Percentiles rank a stretch among this genome's conserved stretches.
Evolutionary conservation across 2,329 filamentous ascomycete species (phyloP).

Genomic region (Sclerotinia subarctica): DNA sequence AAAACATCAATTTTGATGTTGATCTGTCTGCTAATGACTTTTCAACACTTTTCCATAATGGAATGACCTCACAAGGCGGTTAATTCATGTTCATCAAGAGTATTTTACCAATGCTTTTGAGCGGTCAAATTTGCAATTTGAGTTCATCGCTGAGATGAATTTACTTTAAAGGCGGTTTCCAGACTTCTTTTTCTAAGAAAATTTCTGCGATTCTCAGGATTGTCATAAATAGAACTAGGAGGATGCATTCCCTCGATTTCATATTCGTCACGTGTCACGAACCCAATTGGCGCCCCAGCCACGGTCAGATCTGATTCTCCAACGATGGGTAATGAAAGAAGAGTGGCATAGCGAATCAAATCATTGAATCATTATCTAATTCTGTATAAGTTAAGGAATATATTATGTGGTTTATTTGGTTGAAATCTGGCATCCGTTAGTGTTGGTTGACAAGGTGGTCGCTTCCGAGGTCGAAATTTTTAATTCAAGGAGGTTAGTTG

Average conservation of each 20-base stretch:
- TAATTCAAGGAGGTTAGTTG: background rate
- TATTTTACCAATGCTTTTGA: background rate
- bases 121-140: background rate
- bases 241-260: background rate
- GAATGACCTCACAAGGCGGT: background rate
- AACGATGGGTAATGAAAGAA: background rate
- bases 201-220: no score
- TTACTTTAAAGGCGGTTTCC: no score
- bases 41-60: constrained; percentile 1
- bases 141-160: background rate
- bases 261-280: background rate
- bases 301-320: background rate
- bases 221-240: background rate
- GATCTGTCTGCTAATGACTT: constrained; percentile 17
- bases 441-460: background rate
- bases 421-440: background rate
- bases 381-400: background rate
- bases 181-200: no score
- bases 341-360: background rate
- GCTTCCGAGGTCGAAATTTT: background rate
- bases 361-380: background rate
- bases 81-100: background rate
- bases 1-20: constrained; percentile 24
- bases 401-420: background rate
- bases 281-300: constrained; percentile 8